These are phyloP conservation scores for Talaromyces sp. DNA, from an alignment of 2,329 filamentous ascomycete genomes.

Conservation along the genomic window DNA sequence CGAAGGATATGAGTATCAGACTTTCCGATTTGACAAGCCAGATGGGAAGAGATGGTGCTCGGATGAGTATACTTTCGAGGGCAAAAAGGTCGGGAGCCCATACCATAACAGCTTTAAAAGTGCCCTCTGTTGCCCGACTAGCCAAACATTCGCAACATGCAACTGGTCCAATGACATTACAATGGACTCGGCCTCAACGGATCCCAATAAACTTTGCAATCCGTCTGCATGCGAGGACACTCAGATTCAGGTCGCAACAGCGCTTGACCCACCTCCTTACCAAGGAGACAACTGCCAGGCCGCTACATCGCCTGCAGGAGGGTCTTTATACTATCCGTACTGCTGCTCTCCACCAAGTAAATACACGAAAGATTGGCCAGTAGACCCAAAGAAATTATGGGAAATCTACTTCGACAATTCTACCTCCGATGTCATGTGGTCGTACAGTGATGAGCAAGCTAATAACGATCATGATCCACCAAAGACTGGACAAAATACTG, in stretches of 20 bases:
- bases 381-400: slow-evolving; percentile 22
- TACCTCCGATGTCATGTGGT: slow-evolving; percentile 17
- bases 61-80: background rate
- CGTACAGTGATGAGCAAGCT: slow-evolving; percentile 15
- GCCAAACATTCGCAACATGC: background rate
- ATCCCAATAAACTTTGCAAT: background rate
- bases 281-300: background rate
- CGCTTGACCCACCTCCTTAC: slow-evolving; percentile 9
- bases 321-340: background rate
- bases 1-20: slow-evolving; percentile 6
- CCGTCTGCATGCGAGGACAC: background rate
- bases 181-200: background rate
- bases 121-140: slow-evolving; percentile 12
- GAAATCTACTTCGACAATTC: slow-evolving; percentile 15
- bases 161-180: background rate
- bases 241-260: background rate
- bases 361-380: slow-evolving; percentile 21
- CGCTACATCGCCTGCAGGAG: background rate
- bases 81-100: slow-evolving; percentile 1
- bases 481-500: background rate
- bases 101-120: slow-evolving; percentile 14
- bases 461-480: slow-evolving; percentile 20
- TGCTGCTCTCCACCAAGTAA: background rate
- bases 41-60: slow-evolving; percentile 10
- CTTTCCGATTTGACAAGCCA: slow-evolving; percentile 15